A percentile compares a stretch with the other conserved stretches of the same genome.
phyloP scores from a whole-genome alignment of 192 early-diverging fungal genomes.

The Gonapodya sp. region DNA sequence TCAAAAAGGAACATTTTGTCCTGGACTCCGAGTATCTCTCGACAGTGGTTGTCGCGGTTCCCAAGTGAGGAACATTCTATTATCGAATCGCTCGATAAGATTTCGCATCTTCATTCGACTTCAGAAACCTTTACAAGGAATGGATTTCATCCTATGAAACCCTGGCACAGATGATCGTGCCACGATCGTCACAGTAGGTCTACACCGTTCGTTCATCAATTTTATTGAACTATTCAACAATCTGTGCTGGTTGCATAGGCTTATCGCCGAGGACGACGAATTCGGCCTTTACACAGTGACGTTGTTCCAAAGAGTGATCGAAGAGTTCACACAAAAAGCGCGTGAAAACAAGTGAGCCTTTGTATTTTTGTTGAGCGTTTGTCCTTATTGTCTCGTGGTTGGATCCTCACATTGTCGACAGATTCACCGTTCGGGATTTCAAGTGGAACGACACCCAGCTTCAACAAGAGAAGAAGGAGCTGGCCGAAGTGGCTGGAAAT shows the following conservation, averaged over 20 bases:
- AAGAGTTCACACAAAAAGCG: conserved; percentile 84
- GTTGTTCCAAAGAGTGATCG: conserved; percentile 75
- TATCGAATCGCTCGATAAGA: conserved; percentile 8
- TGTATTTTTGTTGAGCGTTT: background rate
- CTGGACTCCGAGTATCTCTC: conserved; percentile 88
- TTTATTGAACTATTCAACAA: background rate
- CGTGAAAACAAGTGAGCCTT: conserved; percentile 70
- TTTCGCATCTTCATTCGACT: background rate
- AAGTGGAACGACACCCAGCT: conserved; percentile 75
- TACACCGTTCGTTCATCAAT: background rate
- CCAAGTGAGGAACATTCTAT: conserved; percentile 46
- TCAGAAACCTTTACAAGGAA: conserved; percentile 56
- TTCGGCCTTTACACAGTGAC: conserved; percentile 86
- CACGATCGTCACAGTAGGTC: conserved; percentile 76
- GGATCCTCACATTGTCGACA: conserved; percentile 20
- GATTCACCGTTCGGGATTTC: conserved; percentile 93
- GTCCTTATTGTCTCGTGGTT: background rate
- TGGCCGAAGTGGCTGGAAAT: conserved; percentile 58
- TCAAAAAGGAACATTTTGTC: conserved; percentile 86
- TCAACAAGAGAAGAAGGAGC: conserved; percentile 43
- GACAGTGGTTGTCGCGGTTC: conserved; percentile 90
- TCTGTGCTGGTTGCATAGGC: conserved; percentile 21
- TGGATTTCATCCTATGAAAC: conserved; percentile 86
- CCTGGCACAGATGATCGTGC: conserved; percentile 90
- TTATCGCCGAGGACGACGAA: conserved; percentile 92